Evolutionary conservation across 2,329 filamentous ascomycete species (phyloP).

Genomic region (Fusarium nodosum): DNA sequence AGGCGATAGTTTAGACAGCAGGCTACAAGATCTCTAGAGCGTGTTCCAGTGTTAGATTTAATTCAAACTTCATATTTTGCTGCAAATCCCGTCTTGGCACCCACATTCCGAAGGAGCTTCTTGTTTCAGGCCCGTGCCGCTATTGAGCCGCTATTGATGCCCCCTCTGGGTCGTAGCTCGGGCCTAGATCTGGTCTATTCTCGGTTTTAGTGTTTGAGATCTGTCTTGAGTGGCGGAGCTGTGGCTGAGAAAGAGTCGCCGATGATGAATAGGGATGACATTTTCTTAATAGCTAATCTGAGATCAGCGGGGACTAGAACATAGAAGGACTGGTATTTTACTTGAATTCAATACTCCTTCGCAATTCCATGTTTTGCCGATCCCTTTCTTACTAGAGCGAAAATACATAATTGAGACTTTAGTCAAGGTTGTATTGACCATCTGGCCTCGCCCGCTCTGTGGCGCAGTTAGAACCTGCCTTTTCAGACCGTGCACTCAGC

Average conservation of each 20-base stretch:
- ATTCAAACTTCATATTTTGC: constrained; percentile 2
- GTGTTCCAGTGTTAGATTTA: constrained; percentile 12
- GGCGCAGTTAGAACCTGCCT: constrained; percentile 27
- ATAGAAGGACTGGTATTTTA: not conserved
- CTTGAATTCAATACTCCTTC: not conserved
- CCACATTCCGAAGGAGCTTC: constrained; percentile 3
- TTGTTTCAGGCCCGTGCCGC: constrained; percentile 26
- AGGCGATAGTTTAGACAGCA: constrained; percentile 7
- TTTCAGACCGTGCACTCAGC: constrained; percentile 16
- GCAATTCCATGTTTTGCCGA: not conserved
- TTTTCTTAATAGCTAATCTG: too few relatives aligned
- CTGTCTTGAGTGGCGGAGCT: constrained; percentile 24
- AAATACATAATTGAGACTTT: constrained; percentile 20
- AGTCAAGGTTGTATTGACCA: constrained; percentile 14
- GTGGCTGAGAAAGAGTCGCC: constrained; percentile 7
- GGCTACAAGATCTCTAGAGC: constrained; percentile 22
- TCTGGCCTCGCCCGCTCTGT: constrained; percentile 21
- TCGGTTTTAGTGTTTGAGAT: constrained; percentile 20
- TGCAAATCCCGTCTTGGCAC: not conserved
- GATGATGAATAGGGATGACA: not conserved
- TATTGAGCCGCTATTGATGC: constrained; percentile 41
- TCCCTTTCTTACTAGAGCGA: constrained; percentile 12
- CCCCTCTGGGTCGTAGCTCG: constrained; percentile 14
- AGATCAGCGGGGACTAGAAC: too few relatives aligned
- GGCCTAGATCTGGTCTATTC: constrained; percentile 25